These are phyloP conservation scores for Trichoderma atroviride DNA, from an alignment of 2,329 filamentous ascomycete species.

Conservation along the genomic window DNA sequence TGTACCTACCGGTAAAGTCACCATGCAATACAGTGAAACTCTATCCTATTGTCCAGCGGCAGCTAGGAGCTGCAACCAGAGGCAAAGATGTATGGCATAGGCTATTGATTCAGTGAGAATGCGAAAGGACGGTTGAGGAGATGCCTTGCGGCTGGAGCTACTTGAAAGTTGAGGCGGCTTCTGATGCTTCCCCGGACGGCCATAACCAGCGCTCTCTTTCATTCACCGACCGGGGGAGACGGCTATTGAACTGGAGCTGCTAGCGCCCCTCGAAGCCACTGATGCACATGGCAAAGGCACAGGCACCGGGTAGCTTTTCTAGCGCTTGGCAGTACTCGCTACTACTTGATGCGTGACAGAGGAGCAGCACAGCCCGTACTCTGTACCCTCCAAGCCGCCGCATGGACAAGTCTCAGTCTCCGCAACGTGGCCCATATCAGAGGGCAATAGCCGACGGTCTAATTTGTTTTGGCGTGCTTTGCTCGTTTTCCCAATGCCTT, in stretches of 20 bases:
- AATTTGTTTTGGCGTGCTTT: not conserved
- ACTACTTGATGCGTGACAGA: not conserved
- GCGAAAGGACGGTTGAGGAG: too few species aligned
- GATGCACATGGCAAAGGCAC: not conserved
- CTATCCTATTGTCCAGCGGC: not conserved
- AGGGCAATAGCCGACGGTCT: slow-evolving; percentile 22
- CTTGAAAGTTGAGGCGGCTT: not conserved
- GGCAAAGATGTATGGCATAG: not conserved
- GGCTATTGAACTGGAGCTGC: not conserved
- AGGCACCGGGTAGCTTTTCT: not conserved
- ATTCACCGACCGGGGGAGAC: not conserved
- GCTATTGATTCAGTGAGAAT: not conserved
- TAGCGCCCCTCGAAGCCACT: not conserved
- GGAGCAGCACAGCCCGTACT: not conserved
- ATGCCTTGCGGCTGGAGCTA: not conserved
- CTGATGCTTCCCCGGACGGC: slow-evolving; percentile 21
- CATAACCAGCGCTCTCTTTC: slow-evolving; percentile 4
- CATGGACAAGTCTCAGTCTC: not conserved
- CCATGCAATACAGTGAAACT: not conserved
- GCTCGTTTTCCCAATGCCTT: not conserved
- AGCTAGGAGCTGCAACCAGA: not conserved
- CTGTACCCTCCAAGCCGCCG: not conserved
- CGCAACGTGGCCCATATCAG: not conserved
- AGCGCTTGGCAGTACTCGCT: not conserved
- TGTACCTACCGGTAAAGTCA: not conserved